These are phyloP conservation scores for Firmiana major DNA, from an alignment of 345 rosid genomes.

Conservation along the genomic window DNA sequence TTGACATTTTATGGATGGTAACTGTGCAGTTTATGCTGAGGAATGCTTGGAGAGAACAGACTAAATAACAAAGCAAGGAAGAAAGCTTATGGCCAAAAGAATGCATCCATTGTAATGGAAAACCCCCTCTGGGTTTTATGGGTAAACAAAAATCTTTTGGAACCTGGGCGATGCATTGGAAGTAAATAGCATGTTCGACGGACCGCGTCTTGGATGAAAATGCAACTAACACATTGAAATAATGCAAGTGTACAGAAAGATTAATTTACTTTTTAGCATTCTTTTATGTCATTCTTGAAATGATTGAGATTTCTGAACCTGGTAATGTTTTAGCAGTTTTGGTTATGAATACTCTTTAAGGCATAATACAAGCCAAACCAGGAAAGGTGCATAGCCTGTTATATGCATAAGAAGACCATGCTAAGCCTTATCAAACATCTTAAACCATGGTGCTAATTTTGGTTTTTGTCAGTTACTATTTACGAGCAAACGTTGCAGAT, in stretches of 20 bases:
- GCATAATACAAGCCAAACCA: not conserved
- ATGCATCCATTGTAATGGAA: not conserved
- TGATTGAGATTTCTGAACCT: not conserved
- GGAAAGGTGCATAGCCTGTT: not conserved
- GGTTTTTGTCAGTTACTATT: not conserved
- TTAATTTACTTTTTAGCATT: not conserved
- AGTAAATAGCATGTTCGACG: not conserved
- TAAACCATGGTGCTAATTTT: not conserved
- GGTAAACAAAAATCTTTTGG: not conserved
- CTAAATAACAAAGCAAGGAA: conserved; percentile 4
- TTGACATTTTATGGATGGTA: not conserved
- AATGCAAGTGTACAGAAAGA: not conserved
- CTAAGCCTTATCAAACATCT: not conserved
- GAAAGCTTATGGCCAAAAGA: not conserved
- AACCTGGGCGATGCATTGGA: too few species aligned
- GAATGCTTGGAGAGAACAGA: not conserved
- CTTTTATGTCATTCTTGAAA: not conserved
- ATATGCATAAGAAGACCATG: not conserved
- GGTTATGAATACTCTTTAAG: not conserved
- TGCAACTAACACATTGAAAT: not conserved
- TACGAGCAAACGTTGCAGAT: not conserved
- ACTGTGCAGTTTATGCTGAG: not conserved
- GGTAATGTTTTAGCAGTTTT: not conserved
- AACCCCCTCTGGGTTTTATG: not conserved
- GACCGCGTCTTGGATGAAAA: not conserved